A percentile compares a stretch with the other conserved stretches of the same genome.
These are phyloP conservation scores for Nannizzia gypsea DNA, from an alignment of 2,329 filamentous ascomycete species.

Conservation along the genomic window DNA sequence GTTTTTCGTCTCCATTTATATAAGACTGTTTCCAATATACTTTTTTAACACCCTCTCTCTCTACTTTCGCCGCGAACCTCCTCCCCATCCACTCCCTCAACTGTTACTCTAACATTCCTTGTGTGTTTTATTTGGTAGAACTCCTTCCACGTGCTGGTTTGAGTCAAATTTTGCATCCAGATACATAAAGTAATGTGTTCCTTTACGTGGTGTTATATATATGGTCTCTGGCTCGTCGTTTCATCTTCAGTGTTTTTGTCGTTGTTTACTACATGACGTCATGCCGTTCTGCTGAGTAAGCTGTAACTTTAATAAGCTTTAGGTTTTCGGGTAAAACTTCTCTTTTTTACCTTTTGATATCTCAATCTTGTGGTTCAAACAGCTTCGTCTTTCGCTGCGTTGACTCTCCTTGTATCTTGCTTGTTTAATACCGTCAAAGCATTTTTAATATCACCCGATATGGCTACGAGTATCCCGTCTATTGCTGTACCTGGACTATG, in stretches of 20 bases:
- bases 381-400: neutral
- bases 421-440: constrained; percentile 3
- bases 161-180: neutral
- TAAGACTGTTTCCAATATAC: constrained; percentile 4
- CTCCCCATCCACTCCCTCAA: neutral
- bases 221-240: neutral
- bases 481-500: constrained; percentile 71
- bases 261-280: constrained; percentile 1
- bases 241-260: neutral
- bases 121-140: neutral
- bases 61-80: constrained; percentile 8
- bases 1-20: neutral
- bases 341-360: neutral
- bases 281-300: neutral
- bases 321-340: neutral
- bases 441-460: neutral
- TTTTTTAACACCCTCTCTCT: neutral
- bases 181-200: neutral
- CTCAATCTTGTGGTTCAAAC: neutral
- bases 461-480: constrained; percentile 21
- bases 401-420: constrained; percentile 11
- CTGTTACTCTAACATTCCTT: neutral
- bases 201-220: neutral
- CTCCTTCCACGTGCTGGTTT: neutral
- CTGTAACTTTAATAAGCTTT: neutral